Evolutionary conservation across 2,329 filamentous ascomycete species (phyloP).

Genomic region (Penicillium sp.): DNA sequence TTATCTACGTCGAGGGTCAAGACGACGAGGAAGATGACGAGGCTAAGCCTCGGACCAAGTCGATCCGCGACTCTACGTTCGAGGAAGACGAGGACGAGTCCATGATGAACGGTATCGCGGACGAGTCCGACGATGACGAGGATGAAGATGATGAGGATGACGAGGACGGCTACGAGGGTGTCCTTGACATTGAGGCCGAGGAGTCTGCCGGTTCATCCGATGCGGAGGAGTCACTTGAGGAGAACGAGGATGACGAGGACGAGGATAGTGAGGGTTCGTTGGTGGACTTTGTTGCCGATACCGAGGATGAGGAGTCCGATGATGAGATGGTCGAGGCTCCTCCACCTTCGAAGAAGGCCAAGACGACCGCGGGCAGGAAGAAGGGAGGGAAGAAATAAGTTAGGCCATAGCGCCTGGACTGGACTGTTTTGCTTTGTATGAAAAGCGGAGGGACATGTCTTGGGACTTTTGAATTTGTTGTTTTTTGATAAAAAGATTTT

Average conservation of each 20-base stretch:
- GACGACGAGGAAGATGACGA: constrained; percentile 61
- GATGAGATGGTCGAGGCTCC: constrained; percentile 36
- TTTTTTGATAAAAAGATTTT: constrained; percentile 27
- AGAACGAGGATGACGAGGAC: constrained; percentile 68
- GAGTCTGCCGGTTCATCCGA: constrained; percentile 51
- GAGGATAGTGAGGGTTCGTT: constrained; percentile 62
- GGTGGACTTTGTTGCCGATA: constrained; percentile 56
- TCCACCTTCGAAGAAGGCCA: constrained; percentile 46
- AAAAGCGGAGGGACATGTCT: constrained; percentile 28
- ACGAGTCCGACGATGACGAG: constrained; percentile 54
- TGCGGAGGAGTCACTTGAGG: constrained; percentile 60
- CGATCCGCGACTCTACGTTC: constrained; percentile 46
- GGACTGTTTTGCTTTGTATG: constrained; percentile 15
- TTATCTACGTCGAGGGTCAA: constrained; percentile 88
- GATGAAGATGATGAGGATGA: constrained; percentile 64
- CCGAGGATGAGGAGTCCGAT: constrained; percentile 51
- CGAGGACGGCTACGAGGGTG: constrained; percentile 48
- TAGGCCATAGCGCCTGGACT: background rate
- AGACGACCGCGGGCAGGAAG: constrained; percentile 39
- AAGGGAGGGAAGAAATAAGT: constrained; percentile 43
- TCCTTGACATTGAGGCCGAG: constrained; percentile 54
- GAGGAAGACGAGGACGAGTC: constrained; percentile 49
- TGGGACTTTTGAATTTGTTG: constrained; percentile 25
- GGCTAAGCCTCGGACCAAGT: constrained; percentile 44
- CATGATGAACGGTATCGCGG: constrained; percentile 48